Evolutionary conservation across 2,329 filamentous ascomycete species (phyloP), one percentile per base, ranked within the genome.

Genomic region (Didymella pinodella): DNA sequence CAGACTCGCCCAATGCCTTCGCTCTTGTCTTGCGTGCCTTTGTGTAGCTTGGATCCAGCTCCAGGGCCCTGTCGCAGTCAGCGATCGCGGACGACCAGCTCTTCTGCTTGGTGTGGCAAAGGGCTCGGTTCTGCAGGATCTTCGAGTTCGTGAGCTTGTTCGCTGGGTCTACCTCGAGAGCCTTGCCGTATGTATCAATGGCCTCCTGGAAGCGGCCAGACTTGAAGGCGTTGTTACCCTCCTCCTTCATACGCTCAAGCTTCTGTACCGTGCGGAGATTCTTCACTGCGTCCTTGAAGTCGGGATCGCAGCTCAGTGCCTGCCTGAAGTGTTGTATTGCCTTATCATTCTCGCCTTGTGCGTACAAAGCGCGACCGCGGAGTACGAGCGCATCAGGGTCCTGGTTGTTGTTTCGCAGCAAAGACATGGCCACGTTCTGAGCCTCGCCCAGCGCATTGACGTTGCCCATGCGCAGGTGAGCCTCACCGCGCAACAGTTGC

Each of bases 91-190:
- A 85, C 25, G 90, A 87, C 78, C 89, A 97, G 68, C 93, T 86
- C 84, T 95, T 96, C 52, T 97, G 84, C 82, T 90, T 90, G 59
- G 90, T 88, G 64, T 89, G 87, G 78, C 92, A 95, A 70, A 96
- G 85, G 0, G 95, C 95, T 62, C 95, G 86, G 82, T 99, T 99
- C 78, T 96, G 93, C 49, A 96, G 84, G 48, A 98, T 87, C 83
- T 98, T 98, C 20, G 94, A 90, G 78, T 98, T 98, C 69, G 91
- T 97, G 71, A 91, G 90, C 79, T 91, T 92, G 84, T 98, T 98
- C 54, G 84, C 76, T 0, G 93, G 90, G 77, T 99, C 95, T 47
- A 99, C 87, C 47, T 90, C 88, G 32, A 99, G 82, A 44, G 94
- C 94, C 62, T 89, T 82, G 2, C 88, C 88, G 79, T 97, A 99